phyloP scores from a whole-genome alignment of 192 early-diverging fungal genomes.

The Podochytrium sp. region DNA sequence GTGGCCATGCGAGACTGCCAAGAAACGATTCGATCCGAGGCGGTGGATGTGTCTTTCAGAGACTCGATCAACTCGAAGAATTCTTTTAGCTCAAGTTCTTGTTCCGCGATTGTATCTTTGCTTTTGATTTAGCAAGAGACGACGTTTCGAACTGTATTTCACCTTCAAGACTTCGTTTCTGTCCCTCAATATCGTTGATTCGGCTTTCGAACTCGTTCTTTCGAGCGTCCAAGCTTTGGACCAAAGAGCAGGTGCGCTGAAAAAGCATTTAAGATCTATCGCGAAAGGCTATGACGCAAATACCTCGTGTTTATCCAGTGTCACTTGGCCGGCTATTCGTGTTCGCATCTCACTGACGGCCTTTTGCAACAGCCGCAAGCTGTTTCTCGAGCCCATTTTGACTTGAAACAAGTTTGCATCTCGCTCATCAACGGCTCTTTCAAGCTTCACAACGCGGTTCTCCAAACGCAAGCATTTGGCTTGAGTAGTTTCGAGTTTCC shows the following conservation, averaged over 20 bases:
- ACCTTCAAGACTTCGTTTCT: conserved; percentile 28
- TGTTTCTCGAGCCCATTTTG: conserved; percentile 40
- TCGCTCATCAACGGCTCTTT: conserved; percentile 44
- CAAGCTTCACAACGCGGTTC: conserved; percentile 41
- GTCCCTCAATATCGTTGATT: conserved; percentile 2
- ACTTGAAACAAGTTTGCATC: conserved; percentile 51
- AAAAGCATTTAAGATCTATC: neutral
- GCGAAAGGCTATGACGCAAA: neutral
- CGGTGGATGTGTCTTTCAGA: conserved; percentile 28
- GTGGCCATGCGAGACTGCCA: conserved; percentile 56
- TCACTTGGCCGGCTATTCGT: conserved; percentile 42
- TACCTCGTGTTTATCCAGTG: conserved; percentile 48
- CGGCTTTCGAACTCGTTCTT: conserved; percentile 30
- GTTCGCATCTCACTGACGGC: conserved; percentile 40
- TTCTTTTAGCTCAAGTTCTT: conserved; percentile 18
- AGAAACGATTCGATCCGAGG: conserved; percentile 37
- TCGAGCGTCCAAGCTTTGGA: conserved; percentile 29
- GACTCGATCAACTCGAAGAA: conserved; percentile 45
- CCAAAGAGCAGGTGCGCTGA: conserved; percentile 35
- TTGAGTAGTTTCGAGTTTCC: conserved; percentile 38
- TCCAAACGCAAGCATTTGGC: conserved; percentile 43
- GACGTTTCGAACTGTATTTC: neutral
- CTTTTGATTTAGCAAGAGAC: neutral
- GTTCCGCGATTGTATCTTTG: conserved; percentile 42
- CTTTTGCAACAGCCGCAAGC: conserved; percentile 41